phyloP scores from a whole-genome alignment of 768 basidiomycete genomes.

The Tulasnella sp. region DNA sequence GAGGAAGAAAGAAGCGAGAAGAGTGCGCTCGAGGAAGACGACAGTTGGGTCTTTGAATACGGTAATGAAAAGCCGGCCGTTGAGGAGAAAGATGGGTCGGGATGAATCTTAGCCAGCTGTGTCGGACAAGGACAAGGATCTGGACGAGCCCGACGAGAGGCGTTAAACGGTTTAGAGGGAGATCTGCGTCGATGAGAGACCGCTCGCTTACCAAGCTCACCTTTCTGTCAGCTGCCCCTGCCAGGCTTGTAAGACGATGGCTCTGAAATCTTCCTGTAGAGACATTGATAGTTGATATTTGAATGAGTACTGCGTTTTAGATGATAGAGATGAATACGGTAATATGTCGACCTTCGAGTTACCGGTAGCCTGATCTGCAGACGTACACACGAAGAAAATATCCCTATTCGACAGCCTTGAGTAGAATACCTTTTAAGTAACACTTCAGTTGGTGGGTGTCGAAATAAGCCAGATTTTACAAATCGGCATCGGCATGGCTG shows the following conservation, averaged over 20 bases:
- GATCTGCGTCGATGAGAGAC: neutral
- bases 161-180: neutral
- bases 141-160: neutral
- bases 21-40: neutral
- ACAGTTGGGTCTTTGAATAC: neutral
- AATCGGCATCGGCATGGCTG: neutral
- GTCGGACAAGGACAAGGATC: neutral
- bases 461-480: neutral
- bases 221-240: neutral
- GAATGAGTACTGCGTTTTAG: neutral
- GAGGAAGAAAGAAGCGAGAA: neutral
- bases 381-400: too few relatives aligned
- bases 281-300: neutral
- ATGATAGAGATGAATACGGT: too few relatives aligned
- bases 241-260: neutral
- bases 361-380: too few relatives aligned
- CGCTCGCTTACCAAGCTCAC: neutral
- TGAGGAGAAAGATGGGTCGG: neutral
- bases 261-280: neutral
- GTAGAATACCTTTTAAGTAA: too few relatives aligned
- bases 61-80: neutral
- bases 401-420: too few relatives aligned
- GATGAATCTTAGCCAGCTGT: neutral
- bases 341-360: too few relatives aligned
- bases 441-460: too few relatives aligned